These are phyloP conservation scores for Trichoderma sp. DNA, from an alignment of 2,329 filamentous ascomycete species.

Conservation along the genomic window DNA sequence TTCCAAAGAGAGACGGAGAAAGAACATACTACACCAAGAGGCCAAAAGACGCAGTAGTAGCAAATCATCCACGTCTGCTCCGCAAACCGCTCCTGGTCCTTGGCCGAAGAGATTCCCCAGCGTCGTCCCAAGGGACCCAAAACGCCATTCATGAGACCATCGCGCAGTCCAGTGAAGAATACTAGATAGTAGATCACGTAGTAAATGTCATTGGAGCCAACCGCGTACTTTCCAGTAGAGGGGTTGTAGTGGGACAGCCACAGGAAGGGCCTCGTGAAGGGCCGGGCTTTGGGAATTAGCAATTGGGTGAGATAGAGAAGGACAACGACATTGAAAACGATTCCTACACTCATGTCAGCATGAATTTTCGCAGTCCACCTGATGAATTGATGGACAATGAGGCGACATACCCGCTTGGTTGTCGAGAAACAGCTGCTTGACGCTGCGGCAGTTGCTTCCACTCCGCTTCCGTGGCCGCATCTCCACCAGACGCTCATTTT, in stretches of 20 bases:
- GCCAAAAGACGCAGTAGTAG: conserved; percentile 82
- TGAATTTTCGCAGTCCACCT: neutral
- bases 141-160: conserved; percentile 82
- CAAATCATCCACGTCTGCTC: conserved; percentile 91
- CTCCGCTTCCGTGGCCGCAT: neutral
- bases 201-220: conserved; percentile 77
- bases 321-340: conserved; percentile 72
- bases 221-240: conserved; percentile 68
- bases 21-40: conserved; percentile 73
- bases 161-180: conserved; percentile 83
- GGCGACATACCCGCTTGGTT: neutral
- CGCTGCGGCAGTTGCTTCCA: neutral
- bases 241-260: conserved; percentile 80
- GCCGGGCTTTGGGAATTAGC: conserved; percentile 77
- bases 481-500: neutral
- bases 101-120: conserved; percentile 73
- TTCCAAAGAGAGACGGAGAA: neutral
- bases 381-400: neutral
- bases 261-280: conserved; percentile 83
- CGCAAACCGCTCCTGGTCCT: conserved; percentile 79
- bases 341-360: conserved; percentile 6
- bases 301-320: conserved; percentile 80
- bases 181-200: conserved; percentile 78
- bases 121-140: conserved; percentile 74
- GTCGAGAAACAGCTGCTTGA: conserved; percentile 17